These are phyloP conservation scores for Calendula officinalis DNA, from an alignment of 129 eudicot species.

Conservation along the genomic window DNA sequence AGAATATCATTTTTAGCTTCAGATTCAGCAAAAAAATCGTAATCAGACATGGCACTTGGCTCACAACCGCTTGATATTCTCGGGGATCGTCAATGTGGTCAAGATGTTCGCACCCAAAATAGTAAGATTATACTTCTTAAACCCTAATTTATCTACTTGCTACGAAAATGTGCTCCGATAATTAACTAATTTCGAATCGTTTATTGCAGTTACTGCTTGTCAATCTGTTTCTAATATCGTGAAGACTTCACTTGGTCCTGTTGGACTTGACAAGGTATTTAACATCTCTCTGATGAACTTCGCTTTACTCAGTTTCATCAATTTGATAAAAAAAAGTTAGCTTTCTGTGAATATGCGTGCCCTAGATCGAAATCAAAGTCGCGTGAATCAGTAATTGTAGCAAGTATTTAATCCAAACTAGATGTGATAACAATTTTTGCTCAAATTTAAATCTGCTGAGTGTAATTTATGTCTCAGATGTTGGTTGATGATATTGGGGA, in stretches of 20 bases:
- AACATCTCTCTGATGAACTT: not conserved
- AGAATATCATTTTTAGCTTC: not conserved
- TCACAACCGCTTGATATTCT: conserved; percentile 59
- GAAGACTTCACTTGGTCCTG: conserved; percentile 97
- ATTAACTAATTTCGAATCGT: not conserved
- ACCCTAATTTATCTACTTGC: conserved; percentile 13
- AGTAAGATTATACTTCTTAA: conserved; percentile 43
- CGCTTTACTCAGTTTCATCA: not conserved
- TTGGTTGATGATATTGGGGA: conserved; percentile 96
- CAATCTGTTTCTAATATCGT: conserved; percentile 91
- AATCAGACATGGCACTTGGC: conserved; percentile 50
- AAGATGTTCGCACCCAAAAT: conserved; percentile 93
- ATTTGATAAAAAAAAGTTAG: not conserved
- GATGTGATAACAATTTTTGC: not conserved
- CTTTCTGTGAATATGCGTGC: not conserved
- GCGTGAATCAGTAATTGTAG: not conserved
- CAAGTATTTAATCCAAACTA: not conserved
- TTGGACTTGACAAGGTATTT: conserved; percentile 97
- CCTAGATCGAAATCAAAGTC: not conserved
- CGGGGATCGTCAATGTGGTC: conserved; percentile 98
- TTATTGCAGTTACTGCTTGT: conserved; percentile 70
- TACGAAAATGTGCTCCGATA: conserved; percentile 1
- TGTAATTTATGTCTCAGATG: conserved; percentile 48
- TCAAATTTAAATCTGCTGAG: not conserved
- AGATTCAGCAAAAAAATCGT: conserved; percentile 6